phyloP scores from a whole-genome alignment of 129 eudicot species.

The Ambrosia trifida region DNA sequence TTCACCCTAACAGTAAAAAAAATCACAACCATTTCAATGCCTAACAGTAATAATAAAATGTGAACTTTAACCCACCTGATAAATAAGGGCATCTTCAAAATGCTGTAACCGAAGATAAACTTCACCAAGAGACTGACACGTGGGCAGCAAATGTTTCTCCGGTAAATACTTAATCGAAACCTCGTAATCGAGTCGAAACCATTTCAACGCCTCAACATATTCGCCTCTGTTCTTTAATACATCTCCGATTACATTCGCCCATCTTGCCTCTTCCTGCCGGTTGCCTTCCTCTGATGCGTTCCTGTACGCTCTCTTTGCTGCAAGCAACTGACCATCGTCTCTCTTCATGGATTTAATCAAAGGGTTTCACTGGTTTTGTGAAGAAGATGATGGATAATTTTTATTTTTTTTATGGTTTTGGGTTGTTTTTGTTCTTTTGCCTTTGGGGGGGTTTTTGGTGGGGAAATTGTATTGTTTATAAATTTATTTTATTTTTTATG shows the following conservation, averaged over 20 bases:
- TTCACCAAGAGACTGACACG: slow-evolving; percentile 95
- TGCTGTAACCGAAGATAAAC: slow-evolving; percentile 63
- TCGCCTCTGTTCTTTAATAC: slow-evolving; percentile 78
- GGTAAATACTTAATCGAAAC: slow-evolving; percentile 57
- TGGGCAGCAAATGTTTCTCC: slow-evolving; percentile 74
- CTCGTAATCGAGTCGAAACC: slow-evolving; percentile 89
- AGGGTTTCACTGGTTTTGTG: background rate
- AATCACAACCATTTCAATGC: too few species aligned
- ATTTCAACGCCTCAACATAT: slow-evolving; percentile 74
- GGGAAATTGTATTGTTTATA: background rate
- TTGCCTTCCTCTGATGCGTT: slow-evolving; percentile 64
- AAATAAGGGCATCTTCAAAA: slow-evolving; percentile 61
- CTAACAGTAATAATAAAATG: too few species aligned
- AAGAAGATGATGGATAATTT: background rate
- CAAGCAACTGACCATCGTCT: slow-evolving; percentile 48
- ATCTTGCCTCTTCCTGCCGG: slow-evolving; percentile 80
- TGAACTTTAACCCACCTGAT: slow-evolving; percentile 61
- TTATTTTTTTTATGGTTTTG: background rate
- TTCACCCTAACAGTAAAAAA: background rate
- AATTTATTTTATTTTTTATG: too few species aligned
- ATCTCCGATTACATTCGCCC: slow-evolving; percentile 95
- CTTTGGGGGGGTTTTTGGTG: background rate
- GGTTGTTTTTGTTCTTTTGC: background rate
- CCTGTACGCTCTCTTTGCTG: slow-evolving; percentile 63
- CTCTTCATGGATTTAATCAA: slow-evolving; percentile 10